Evolutionary conservation across 2,329 filamentous ascomycete genomes (phyloP), one percentile per base, ranked within the genome.

Genomic region (Colletotrichum aenigma): DNA sequence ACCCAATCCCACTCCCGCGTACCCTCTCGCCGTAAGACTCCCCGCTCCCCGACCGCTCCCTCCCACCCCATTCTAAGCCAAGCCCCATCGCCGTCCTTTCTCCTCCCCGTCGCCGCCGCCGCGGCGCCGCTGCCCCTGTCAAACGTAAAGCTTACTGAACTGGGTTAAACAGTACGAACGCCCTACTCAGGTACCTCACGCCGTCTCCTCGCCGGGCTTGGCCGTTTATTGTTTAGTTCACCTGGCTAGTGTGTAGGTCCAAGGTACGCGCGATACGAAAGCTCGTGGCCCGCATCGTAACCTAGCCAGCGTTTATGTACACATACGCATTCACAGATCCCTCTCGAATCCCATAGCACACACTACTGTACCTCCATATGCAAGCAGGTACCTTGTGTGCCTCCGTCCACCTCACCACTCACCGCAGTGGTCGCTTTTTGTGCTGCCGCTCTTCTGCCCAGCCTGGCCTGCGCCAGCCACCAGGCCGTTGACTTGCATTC

Each of bases 81-180:
- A 74, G 71, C 36, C 68, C 58, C 66, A 66, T 65, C 24, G 34
- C 58, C 71, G 48, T 66, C 68, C 52, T 71, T 61, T 71, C 36
- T 64, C 38, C 56, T 67, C 56, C 62, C 73, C 73, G 64, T 64
- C 69, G 62, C 69, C 73, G 69, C 55, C 56, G 56, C 64, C 62
- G 66, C 68, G 72, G 61, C 68, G 68, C 62, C 64, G 69, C 73
- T 70, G 73, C 64, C 73, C 70, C 70, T 75, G 73, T 75, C 73
- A 75, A 73, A 73, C 43, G 30, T 68, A 43, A 36, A 65, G 73
- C 73, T 75, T 75, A 75, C 73, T 68, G 30, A n/a, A 64, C 56
- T 68, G 32, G 73, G 73, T 64, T 65, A 68, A 68, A 30, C 64
- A 73, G 64, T 34, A 75, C 70, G 43, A 67, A 65, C 38, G 28